Evolutionary conservation across 2,329 filamentous ascomycete genomes (phyloP).

Genomic region (Alternaria panax): DNA sequence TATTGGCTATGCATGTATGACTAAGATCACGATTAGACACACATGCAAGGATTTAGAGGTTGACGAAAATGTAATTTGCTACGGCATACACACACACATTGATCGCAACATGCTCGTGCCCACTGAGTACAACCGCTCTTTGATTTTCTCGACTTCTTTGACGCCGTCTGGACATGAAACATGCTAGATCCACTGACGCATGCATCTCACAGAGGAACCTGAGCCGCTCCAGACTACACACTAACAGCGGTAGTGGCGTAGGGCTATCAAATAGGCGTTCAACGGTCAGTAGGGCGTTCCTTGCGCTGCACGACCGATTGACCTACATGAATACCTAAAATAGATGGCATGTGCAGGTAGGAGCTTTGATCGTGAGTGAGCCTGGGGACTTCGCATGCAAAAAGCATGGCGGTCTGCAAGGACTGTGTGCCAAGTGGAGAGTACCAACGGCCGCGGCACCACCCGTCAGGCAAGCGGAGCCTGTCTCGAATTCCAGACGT

Average conservation of each 20-base stretch:
- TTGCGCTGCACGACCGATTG: slow-evolving; percentile 5
- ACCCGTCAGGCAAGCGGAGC: slow-evolving; percentile 1
- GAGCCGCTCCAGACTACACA: not conserved
- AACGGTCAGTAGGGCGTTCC: slow-evolving; percentile 8
- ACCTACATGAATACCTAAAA: not conserved
- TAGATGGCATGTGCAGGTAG: slow-evolving; percentile 1
- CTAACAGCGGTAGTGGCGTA: slow-evolving; percentile 4
- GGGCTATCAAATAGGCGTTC: slow-evolving; percentile 2
- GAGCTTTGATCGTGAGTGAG: not conserved
- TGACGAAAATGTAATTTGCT: not conserved
- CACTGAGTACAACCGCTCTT: not conserved
- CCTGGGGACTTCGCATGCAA: not conserved
- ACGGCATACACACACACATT: not conserved
- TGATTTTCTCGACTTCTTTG: not conserved
- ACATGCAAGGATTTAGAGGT: not conserved
- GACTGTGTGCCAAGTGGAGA: slow-evolving; percentile 3
- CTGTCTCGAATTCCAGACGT: not conserved
- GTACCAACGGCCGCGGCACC: not conserved
- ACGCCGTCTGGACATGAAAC: not conserved
- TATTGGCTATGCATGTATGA: slow-evolving; percentile 1
- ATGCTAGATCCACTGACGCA: not conserved
- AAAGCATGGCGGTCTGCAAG: slow-evolving; percentile 3
- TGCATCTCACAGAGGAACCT: not conserved
- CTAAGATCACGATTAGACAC: not conserved
- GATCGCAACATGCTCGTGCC: not conserved